These are phyloP conservation scores for Gautieria morchelliformis DNA, from an alignment of 768 basidiomycete genomes.

Conservation along the genomic window DNA sequence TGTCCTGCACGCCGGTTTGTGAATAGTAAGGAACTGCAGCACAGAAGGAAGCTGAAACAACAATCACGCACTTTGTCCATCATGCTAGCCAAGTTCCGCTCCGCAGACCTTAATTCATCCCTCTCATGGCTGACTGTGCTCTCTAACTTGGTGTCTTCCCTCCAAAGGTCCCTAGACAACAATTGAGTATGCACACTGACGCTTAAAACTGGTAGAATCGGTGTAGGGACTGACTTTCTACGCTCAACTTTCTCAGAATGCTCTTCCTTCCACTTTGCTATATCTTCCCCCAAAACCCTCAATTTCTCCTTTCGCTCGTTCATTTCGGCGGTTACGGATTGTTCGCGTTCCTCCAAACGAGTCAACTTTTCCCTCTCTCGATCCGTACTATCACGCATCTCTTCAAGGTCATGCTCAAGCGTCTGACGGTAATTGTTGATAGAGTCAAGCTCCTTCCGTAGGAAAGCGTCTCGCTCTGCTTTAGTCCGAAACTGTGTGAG, in stretches of 20 bases:
- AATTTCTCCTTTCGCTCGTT: constrained; percentile 55
- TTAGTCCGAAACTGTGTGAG: constrained; percentile 76
- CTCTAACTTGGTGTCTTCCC: constrained; percentile 85
- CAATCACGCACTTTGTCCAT: constrained; percentile 77
- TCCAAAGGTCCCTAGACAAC: constrained; percentile 61
- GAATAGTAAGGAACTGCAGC: not conserved
- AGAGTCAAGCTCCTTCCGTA: constrained; percentile 69
- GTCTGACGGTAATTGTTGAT: constrained; percentile 51
- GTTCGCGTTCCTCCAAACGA: constrained; percentile 51
- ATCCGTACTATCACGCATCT: constrained; percentile 41
- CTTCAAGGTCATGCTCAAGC: constrained; percentile 47
- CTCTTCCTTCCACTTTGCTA: constrained; percentile 52
- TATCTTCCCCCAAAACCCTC: constrained; percentile 52
- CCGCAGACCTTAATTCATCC: constrained; percentile 73
- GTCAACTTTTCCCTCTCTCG: constrained; percentile 36
- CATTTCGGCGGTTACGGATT: constrained; percentile 45
- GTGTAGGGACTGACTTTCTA: constrained; percentile 43
- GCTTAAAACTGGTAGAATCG: not conserved
- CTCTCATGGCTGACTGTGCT: constrained; percentile 65
- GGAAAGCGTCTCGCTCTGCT: constrained; percentile 73
- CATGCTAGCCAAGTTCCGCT: constrained; percentile 74
- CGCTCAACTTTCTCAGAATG: constrained; percentile 63
- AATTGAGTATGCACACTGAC: not conserved
- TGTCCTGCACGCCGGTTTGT: constrained; percentile 52
- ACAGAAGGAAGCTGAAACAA: not conserved